Evolutionary conservation across 129 eudicot species (phyloP).

Genomic region (Glebionis coronaria): DNA sequence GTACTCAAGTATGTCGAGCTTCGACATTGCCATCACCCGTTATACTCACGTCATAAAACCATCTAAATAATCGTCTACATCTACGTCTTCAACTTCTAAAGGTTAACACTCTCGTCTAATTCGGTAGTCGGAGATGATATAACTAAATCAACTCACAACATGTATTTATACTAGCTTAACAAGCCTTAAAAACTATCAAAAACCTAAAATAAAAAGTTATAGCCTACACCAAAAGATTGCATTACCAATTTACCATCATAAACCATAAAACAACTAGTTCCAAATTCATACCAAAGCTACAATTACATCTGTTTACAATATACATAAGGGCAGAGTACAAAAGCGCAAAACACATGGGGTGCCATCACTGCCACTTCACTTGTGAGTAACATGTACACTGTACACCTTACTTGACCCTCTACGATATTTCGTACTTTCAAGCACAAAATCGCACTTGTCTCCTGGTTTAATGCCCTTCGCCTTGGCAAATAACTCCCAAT

Average conservation of each 20-base stretch:
- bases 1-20: too few relatives aligned
- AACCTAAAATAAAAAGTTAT: too few relatives aligned
- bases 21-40: too few relatives aligned
- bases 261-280: slow-evolving; percentile 14
- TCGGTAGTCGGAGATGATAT: too few relatives aligned
- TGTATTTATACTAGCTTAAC: too few relatives aligned
- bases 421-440: background rate
- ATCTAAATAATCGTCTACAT: too few relatives aligned
- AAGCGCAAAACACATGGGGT: slow-evolving; percentile 1
- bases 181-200: too few relatives aligned
- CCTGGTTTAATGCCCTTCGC: slow-evolving; percentile 33
- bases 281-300: background rate
- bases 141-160: too few relatives aligned
- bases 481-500: slow-evolving; percentile 36
- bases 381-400: slow-evolving; percentile 7
- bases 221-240: background rate
- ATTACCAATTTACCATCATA: too few relatives aligned
- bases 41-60: too few relatives aligned
- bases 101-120: too few relatives aligned
- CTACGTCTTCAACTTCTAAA: too few relatives aligned
- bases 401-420: slow-evolving; percentile 7
- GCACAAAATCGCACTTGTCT: slow-evolving; percentile 38
- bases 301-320: background rate
- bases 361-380: slow-evolving; percentile 3
- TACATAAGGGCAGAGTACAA: background rate